Base-by-base conservation (phyloP, 73 alveolate species). In the Durusdinium trenchii region DNA sequence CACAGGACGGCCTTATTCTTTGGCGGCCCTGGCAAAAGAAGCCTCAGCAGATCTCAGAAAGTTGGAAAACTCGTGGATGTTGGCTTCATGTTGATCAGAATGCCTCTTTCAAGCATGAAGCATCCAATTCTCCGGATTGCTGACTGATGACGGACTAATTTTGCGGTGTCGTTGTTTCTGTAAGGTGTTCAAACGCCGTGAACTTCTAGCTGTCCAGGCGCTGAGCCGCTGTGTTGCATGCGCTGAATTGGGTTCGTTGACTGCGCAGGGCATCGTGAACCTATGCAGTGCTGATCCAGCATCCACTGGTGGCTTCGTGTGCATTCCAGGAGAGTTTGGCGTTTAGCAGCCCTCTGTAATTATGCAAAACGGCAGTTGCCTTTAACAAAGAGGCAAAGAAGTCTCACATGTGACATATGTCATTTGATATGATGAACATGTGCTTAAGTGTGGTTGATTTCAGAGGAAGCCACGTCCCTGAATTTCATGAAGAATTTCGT, bases 21-120 rank as follows among this genome's bases (percentile, higher is more conserved):
- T 91, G 98, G 98, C 98, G 98, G 38, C 98, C 98, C n/a, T 91
- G 98, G 98, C 87, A 36, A 50, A 87, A 69, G 57, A 91, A 91
- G 57, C 98, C 98, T 23, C 42, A 52, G 36, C 40, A 78, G 32
- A 43, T 91, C 36, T 30, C 16, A 35, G 98, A 91, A 35, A 36
- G 57, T 30, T 91, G 98, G 98, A 91, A 91, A 30, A 91, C 98
- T 40, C 82, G 98, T 26, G 98, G 98, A n/a, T 69, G 89, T 46
- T 91, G 98, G 98, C 98, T 48, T 4, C 98, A 89, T 48, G 86
- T 69, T 12, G 96, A 89, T 46, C 96, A 89, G 85, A 89, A 89
- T 47, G 96, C 83, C 36, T 23, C 95, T 40, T 67, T 64, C 85
- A 32, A 30, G 73, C 73, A 67, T 67, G 18, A 20, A 18, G 9